Conservation (phyloP, 768 basidiomycete genomes). For the Lactarius akahatsu region DNA sequence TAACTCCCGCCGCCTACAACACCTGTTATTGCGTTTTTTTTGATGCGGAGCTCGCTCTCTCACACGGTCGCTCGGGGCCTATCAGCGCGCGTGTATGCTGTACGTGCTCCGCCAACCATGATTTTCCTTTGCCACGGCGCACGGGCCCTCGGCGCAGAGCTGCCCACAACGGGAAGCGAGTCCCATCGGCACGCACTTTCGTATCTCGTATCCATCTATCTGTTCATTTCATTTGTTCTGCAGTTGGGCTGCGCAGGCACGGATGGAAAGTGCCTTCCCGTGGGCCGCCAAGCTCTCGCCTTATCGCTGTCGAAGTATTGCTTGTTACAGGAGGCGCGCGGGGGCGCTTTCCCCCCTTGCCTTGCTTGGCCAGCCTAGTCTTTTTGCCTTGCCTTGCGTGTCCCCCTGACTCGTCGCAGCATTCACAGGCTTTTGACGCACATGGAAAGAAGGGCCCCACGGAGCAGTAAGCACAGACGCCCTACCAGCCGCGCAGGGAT, state of each 20-base stretch:
- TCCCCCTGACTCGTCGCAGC: not conserved
- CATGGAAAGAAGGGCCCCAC: not conserved
- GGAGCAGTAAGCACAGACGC: not conserved
- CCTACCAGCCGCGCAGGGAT: not conserved
- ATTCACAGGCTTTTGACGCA: conserved; percentile 1
- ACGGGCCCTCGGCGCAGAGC: conserved; percentile 8
- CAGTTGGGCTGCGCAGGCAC: conserved; percentile 19
- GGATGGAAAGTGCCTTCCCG: not conserved
- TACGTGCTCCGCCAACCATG: conserved; percentile 9
- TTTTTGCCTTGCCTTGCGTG: no score
- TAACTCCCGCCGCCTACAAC: conserved; percentile 1
- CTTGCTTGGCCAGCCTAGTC: not conserved
- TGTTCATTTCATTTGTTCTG: not conserved
- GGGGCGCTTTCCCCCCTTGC: not conserved
- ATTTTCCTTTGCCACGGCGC: not conserved
- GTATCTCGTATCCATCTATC: not conserved
- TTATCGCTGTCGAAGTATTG: not conserved
- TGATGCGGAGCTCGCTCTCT: conserved; percentile 7
- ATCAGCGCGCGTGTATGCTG: not conserved
- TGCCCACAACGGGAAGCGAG: conserved; percentile 4
- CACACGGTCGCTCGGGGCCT: conserved; percentile 4
- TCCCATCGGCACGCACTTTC: not conserved
- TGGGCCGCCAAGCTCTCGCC: not conserved
- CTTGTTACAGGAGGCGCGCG: not conserved
- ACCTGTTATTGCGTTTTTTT: not conserved